Evolutionary conservation across 306 rosid species (phyloP).

Genomic region (Lagenaria siceraria): DNA sequence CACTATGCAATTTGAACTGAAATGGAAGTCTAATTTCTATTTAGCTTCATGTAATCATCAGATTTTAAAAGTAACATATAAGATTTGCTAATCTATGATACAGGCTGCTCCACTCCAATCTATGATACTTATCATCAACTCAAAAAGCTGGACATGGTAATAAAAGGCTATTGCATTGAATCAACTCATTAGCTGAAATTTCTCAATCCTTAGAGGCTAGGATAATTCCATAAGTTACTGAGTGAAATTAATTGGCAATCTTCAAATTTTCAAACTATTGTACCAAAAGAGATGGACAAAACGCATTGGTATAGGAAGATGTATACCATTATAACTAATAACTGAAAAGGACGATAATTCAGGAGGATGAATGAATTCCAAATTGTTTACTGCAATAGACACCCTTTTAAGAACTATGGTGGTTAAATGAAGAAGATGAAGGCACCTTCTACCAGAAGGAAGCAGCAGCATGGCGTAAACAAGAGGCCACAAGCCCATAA

Average conservation of each 20-base stretch:
- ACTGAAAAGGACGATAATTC: neutral
- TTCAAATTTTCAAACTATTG: neutral
- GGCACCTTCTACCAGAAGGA: constrained; percentile 86
- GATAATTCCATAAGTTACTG: neutral
- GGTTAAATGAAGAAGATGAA: neutral
- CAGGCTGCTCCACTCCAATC: neutral
- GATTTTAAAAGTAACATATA: neutral
- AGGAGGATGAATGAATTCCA: neutral
- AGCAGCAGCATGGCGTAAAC: constrained; percentile 66
- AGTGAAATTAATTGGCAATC: neutral
- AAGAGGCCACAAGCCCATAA: constrained; percentile 95
- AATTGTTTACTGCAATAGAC: neutral
- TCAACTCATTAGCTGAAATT: neutral
- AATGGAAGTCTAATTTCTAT: neutral
- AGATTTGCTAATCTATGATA: neutral
- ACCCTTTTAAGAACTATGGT: neutral
- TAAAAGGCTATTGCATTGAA: neutral
- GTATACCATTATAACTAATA: neutral
- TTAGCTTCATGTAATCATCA: neutral
- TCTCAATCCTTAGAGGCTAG: neutral
- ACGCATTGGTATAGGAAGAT: neutral
- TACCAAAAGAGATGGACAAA: neutral
- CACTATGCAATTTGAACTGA: neutral
- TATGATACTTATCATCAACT: neutral
- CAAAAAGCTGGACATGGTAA: neutral